Evolutionary conservation across 176 grass and related monocot genomes (phyloP), one percentile per base, ranked within the genome.

Genomic region (Neostapfia colusana): DNA sequence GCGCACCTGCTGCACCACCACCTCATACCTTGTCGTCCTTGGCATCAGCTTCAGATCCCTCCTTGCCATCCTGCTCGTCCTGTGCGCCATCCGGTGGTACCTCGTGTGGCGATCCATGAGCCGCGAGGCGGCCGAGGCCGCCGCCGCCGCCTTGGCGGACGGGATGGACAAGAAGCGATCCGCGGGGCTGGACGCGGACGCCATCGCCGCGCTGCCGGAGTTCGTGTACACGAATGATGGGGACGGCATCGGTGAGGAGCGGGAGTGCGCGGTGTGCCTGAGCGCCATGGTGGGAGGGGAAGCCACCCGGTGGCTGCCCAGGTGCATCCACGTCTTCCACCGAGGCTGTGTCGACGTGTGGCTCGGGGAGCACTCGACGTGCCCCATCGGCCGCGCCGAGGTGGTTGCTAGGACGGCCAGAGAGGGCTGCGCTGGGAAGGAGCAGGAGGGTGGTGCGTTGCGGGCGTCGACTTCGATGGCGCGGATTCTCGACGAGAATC

Each of bases 291-390:
- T 67, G 26, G 76, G 89, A 3, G 85, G 88, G 4, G 83, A 94
- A 31, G 70, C 62, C 20, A 65, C 82, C 20, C 76, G 84, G 44
- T 45, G 71, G 83, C 69, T 91, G 71, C 82, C 92, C 7, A 66
- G 74, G 55, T 94, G 92, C 86, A 70, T 18, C 24, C 92, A 94
- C 60, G 62, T 67, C 10, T 94, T 91, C 76, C 92, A 94, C 84
- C 71, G 67, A 4, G 48, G 59, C 14, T 94, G 92, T 75, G 79
- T 94, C 28, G 92, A 91, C 67, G 65, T 63, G 27, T 94, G 91
- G 91, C 69, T 91, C 20, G 67, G 76, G 59, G 81, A 85, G 74
- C 73, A 66, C 25, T 84, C 83, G 0, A 79, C 85, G n/a, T 94
- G 92, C 82, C 92, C 92, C 6, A 55, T 91, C 2, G 91, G 88